Evolutionary conservation across 78 protist species (phyloP).

Genomic region (Polysphondylium violaceum): DNA sequence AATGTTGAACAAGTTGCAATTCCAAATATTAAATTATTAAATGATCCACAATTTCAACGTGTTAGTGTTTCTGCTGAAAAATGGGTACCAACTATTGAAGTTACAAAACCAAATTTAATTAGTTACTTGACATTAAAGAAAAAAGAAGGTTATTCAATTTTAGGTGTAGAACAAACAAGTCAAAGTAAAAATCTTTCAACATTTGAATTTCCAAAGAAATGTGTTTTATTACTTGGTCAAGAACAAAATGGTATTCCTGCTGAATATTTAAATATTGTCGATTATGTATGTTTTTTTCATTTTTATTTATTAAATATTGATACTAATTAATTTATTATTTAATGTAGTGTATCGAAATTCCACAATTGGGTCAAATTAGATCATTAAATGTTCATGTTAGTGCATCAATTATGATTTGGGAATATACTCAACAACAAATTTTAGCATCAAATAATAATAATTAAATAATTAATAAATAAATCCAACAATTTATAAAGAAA

Average conservation of each 20-base stretch:
- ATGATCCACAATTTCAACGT: slow-evolving; percentile 80
- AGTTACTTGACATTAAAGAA: slow-evolving; percentile 52
- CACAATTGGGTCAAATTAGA: slow-evolving; percentile 92
- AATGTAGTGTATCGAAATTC: slow-evolving; percentile 86
- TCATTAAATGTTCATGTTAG: slow-evolving; percentile 92
- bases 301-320: background rate
- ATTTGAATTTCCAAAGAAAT: slow-evolving; percentile 80
- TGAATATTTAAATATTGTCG: slow-evolving; percentile 43
- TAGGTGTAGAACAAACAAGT: slow-evolving; percentile 92
- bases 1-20: slow-evolving; percentile 76
- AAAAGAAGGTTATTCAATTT: slow-evolving; percentile 82
- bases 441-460: slow-evolving; percentile 30
- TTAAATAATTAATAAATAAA: too few species aligned
- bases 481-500: too few species aligned
- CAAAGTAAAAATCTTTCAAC: slow-evolving; percentile 73
- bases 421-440: slow-evolving; percentile 84
- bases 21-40: slow-evolving; percentile 51
- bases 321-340: slow-evolving; percentile 11
- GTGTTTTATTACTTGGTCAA: slow-evolving; percentile 84
- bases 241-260: slow-evolving; percentile 90
- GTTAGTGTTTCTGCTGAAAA: slow-evolving; percentile 82
- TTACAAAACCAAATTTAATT: slow-evolving; percentile 20
- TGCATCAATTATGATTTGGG: slow-evolving; percentile 85
- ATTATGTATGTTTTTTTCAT: slow-evolving; percentile 30
- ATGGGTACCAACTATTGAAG: slow-evolving; percentile 86